A percentile compares a stretch with the other conserved stretches of the same genome.
Evolutionary conservation across 129 eudicot genomes (phyloP).

Genomic region (Flaveria linearis): DNA sequence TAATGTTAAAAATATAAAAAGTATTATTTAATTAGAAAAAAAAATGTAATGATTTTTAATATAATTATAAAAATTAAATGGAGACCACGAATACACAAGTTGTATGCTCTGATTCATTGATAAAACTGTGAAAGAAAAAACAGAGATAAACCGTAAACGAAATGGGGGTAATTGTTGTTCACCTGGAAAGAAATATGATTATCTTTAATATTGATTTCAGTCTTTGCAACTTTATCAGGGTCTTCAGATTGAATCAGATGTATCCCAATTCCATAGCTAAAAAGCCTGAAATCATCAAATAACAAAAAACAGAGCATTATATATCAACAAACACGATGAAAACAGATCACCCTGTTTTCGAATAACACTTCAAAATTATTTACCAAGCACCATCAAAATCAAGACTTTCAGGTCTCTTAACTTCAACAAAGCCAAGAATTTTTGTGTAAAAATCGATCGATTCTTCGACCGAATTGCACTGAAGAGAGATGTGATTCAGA

Average conservation of each 20-base stretch:
- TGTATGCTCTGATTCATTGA: not conserved
- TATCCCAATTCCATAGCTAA: conserved; percentile 77
- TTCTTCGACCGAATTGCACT: conserved; percentile 62
- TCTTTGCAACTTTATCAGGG: conserved; percentile 44
- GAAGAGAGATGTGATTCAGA: conserved; percentile 72
- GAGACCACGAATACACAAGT: not conserved
- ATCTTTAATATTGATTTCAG: conserved; percentile 73
- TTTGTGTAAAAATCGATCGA: conserved; percentile 64
- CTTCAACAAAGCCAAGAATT: conserved; percentile 75
- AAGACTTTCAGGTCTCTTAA: conserved; percentile 71
- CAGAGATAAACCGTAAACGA: not conserved
- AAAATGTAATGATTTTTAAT: no score
- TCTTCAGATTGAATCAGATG: conserved; percentile 71
- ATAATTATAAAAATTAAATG: no score
- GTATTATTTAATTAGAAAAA: no score
- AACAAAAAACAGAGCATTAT: conserved; percentile 9
- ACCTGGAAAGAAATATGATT: conserved; percentile 91
- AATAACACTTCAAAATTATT: not conserved
- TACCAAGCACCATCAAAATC: conserved; percentile 91
- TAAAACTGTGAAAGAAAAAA: not conserved
- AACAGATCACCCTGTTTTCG: not conserved
- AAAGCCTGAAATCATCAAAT: conserved; percentile 44
- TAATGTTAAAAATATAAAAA: no score
- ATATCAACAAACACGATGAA: not conserved
- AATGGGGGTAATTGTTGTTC: not conserved